Conservation (phyloP, 441 rosid species). For the Cnidoscolus chayamansa region DNA sequence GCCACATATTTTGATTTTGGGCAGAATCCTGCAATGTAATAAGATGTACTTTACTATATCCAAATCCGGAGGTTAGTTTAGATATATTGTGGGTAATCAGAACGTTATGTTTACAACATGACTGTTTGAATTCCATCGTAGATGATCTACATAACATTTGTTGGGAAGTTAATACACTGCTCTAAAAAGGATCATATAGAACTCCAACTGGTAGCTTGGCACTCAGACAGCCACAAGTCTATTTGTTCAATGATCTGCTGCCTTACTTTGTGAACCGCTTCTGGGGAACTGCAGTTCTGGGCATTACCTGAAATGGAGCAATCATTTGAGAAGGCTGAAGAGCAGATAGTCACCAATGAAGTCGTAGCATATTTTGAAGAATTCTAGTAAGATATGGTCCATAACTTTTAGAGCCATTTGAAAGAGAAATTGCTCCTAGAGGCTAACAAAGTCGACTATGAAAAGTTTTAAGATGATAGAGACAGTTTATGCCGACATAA, state of each 20-base stretch:
- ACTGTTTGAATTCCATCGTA: not conserved
- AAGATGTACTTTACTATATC: too few relatives aligned
- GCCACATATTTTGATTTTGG: not conserved
- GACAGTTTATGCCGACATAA: not conserved
- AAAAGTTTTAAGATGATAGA: not conserved
- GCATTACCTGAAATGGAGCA: slow-evolving; percentile 57
- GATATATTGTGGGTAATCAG: not conserved
- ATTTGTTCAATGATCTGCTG: slow-evolving; percentile 66
- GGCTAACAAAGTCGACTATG: not conserved
- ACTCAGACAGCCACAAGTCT: slow-evolving; percentile 89
- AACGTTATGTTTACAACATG: too few relatives aligned
- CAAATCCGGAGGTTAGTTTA: not conserved
- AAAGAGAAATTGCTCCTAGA: slow-evolving; percentile 4
- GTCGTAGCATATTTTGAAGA: not conserved
- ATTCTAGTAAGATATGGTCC: not conserved
- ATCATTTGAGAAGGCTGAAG: slow-evolving; percentile 8
- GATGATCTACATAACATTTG: slow-evolving; percentile 22
- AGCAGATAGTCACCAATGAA: not conserved
- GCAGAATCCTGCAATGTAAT: not conserved
- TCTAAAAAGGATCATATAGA: slow-evolving; percentile 27
- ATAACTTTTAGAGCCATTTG: not conserved
- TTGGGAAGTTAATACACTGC: slow-evolving; percentile 23
- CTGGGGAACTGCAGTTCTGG: slow-evolving; percentile 72
- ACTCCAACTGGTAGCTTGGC: slow-evolving; percentile 44
- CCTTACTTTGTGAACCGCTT: slow-evolving; percentile 78